Evolutionary conservation across 2,329 filamentous ascomycete species (phyloP), one percentile per base, ranked within the genome.

Genomic region (Penicillium sp.): DNA sequence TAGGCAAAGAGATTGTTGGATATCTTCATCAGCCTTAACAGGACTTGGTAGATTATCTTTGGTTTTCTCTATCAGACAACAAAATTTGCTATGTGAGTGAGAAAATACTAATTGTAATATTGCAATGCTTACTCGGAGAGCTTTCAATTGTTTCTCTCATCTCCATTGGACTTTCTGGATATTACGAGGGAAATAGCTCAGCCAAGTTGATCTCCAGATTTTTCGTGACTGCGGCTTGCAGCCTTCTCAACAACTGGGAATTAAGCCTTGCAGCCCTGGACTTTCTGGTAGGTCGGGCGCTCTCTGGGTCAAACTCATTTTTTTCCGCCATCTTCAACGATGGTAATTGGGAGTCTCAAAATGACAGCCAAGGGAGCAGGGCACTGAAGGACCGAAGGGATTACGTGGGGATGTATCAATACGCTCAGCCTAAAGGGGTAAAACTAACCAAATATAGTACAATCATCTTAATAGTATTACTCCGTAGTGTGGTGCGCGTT

Each of bases 201-300:
- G 57, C 52, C 43, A 67, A 51, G 47, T 67, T 57, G 49, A 64
- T 40, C 53, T 66, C 63, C 34, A 61, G 63, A 54, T 68, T 53
- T 13, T 50, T 39, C 18, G 42, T 48, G 27, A 66, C 13, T 10
- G 63, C 62, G 13, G 53, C 49, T 55, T 64, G 55, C 45, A 68
- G 43, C 50, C 53, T 64, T 47, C 55, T 62, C 54, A 68, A 52
- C 8, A 53, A 61, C 57, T 60, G 60, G 22, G 45, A 49, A 49
- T 68, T 67, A 54, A 67, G 66, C 39, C 52, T 56, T 43, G 56
- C 55, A 31, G 63, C 63, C 60, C 57, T 64, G 13, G 63, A 63
- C 38, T 60, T 51, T 45, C 32, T 29, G 31, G 47, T 8, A 43
- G 29, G 34, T 22, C 43, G 27, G 34, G 47, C 14, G 42, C 18